A percentile compares a stretch with the other conserved stretches of the same genome.
phyloP scores from a whole-genome alignment of 257 asterid genomes.

The Plantago major region DNA sequence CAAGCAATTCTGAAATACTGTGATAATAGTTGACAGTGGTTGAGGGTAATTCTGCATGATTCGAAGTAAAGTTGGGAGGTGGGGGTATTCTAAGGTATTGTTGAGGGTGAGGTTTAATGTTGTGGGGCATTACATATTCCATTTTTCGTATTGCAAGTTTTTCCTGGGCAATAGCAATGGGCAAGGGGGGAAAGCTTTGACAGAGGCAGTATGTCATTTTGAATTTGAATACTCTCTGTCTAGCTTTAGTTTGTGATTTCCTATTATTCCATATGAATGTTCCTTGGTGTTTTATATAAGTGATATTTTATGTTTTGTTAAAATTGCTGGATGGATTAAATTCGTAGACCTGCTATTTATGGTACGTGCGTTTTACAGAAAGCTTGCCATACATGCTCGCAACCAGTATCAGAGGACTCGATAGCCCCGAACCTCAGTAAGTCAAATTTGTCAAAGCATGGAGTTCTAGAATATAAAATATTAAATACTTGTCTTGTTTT shows the following conservation, averaged over 20 bases:
- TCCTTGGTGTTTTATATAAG: slow-evolving; percentile 16
- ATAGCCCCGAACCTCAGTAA: slow-evolving; percentile 83
- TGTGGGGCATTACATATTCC: too few species aligned
- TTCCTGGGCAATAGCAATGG: too few species aligned
- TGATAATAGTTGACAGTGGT: too few species aligned
- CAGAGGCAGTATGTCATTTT: neutral
- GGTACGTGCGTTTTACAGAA: slow-evolving; percentile 55
- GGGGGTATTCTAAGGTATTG: too few species aligned
- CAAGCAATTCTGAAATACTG: too few species aligned
- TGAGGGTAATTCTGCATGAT: too few species aligned
- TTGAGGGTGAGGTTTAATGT: too few species aligned
- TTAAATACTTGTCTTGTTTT: neutral
- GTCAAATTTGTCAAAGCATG: too few species aligned
- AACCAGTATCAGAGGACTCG: slow-evolving; percentile 54
- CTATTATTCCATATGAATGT: slow-evolving; percentile 2
- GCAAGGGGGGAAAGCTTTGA: too few species aligned
- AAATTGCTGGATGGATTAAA: slow-evolving; percentile 2
- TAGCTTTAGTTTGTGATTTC: neutral
- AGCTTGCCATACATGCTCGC: slow-evolving; percentile 81
- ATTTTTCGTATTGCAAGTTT: too few species aligned
- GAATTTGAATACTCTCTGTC: neutral
- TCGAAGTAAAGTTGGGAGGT: too few species aligned
- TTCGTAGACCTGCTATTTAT: slow-evolving; percentile 15
- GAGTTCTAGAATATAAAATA: neutral
- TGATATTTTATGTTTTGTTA: slow-evolving; percentile 9